phyloP scores from a whole-genome alignment of 2,329 filamentous ascomycete species.

The Pseudogymnoascus sp. region DNA sequence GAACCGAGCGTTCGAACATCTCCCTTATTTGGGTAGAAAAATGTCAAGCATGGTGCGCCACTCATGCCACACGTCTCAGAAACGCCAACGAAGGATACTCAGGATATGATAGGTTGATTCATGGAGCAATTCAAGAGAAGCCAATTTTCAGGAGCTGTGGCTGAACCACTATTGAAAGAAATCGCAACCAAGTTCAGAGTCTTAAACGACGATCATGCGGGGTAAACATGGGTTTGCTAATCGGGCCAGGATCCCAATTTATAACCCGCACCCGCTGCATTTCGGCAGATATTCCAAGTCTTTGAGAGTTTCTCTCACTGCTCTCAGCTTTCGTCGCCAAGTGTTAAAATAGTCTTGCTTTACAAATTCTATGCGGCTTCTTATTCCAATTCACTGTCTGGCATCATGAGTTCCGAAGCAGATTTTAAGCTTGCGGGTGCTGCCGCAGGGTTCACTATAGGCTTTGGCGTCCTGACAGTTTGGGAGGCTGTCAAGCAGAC shows the following conservation, averaged over 20 bases:
- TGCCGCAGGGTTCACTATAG: conserved; percentile 29
- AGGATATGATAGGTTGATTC: neutral
- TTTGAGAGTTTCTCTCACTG: neutral
- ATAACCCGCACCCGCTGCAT: neutral
- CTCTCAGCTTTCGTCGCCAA: neutral
- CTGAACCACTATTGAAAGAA: neutral
- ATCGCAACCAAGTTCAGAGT: neutral
- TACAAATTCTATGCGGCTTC: neutral
- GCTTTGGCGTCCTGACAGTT: conserved; percentile 27
- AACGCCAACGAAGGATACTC: neutral
- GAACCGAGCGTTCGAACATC: neutral
- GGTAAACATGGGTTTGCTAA: neutral
- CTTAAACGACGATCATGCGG: neutral
- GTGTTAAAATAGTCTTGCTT: neutral
- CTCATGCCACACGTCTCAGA: neutral
- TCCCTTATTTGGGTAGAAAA: neutral
- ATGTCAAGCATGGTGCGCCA: neutral
- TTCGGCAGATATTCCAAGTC: neutral
- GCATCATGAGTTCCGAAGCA: neutral
- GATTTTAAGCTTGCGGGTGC: conserved; percentile 23
- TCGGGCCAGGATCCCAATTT: neutral
- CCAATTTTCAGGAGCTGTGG: neutral
- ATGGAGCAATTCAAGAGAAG: neutral
- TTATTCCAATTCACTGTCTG: neutral
- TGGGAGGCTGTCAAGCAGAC: conserved; percentile 30